Evolutionary conservation across 495 filamentous ascomycete species (phyloP).

Genomic region (Penicilliopsis zonata): DNA sequence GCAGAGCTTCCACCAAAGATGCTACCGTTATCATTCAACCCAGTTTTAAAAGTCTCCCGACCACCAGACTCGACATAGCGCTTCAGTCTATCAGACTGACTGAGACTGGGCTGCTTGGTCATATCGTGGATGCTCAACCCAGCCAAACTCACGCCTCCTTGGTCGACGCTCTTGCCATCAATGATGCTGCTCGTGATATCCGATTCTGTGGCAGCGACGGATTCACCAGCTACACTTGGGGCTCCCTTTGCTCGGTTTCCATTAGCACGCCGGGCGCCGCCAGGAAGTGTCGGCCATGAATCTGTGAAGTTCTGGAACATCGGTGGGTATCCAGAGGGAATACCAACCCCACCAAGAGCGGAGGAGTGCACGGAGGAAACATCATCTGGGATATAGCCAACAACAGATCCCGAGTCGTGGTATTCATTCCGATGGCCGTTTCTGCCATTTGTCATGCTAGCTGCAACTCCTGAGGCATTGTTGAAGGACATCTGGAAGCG

Average conservation of each 20-base stretch:
- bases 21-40: constrained; percentile 46
- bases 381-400: constrained; percentile 93
- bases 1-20: constrained; percentile 67
- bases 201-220: constrained; percentile 77
- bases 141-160: constrained; percentile 75
- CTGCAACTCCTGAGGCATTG: constrained; percentile 44
- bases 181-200: constrained; percentile 62
- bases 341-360: constrained; percentile 69
- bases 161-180: constrained; percentile 61
- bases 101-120: constrained; percentile 67
- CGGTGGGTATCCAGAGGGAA: constrained; percentile 73
- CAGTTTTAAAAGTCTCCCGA: constrained; percentile 33
- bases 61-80: constrained; percentile 78
- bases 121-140: constrained; percentile 68
- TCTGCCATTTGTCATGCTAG: constrained; percentile 35
- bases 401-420: constrained; percentile 72
- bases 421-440: constrained; percentile 56
- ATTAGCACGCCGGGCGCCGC: constrained; percentile 50
- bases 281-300: constrained; percentile 70
- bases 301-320: constrained; percentile 95
- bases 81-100: constrained; percentile 73
- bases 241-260: constrained; percentile 49
- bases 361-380: constrained; percentile 93
- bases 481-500: constrained; percentile 78
- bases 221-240: constrained; percentile 79